phyloP scores from a whole-genome alignment of 805 yeast genomes.

The Candida wancherniae region DNA sequence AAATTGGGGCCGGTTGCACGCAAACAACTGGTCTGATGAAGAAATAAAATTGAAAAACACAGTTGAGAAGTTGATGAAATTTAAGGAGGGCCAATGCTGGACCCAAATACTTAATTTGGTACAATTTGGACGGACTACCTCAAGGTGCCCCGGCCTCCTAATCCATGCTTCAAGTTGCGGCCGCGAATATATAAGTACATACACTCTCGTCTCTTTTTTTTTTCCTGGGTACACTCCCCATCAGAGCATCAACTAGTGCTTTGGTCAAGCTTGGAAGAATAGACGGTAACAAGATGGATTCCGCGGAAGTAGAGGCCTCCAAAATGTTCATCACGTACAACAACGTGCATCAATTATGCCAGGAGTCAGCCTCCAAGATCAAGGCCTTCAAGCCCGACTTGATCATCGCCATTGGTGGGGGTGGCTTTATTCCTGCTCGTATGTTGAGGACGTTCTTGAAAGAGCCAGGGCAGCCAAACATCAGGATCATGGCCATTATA shows the following conservation, averaged over 20 bases:
- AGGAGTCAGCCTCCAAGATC: constrained; percentile 54
- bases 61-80: no score
- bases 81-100: no score
- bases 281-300: constrained; percentile 16
- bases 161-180: no score
- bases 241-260: constrained; percentile 1
- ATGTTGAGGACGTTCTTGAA: constrained; percentile 90
- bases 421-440: constrained; percentile 97
- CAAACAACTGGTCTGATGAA: no score
- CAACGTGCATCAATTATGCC: constrained; percentile 78
- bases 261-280: no score
- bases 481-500: constrained; percentile 92
- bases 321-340: constrained; percentile 65
- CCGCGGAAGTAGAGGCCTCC: constrained; percentile 19
- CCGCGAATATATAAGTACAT: no score
- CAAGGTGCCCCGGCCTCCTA: no score
- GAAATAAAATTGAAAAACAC: no score
- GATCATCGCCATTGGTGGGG: constrained; percentile 94
- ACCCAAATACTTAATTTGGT: no score
- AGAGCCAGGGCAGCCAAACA: constrained; percentile 80
- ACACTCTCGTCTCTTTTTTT: no score
- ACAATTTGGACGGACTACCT: no score
- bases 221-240: constrained; percentile 7
- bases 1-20: no score
- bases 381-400: constrained; percentile 37